Base-by-base conservation (phyloP, 2,329 filamentous ascomycete species). In the Aspergillus jensenii region DNA sequence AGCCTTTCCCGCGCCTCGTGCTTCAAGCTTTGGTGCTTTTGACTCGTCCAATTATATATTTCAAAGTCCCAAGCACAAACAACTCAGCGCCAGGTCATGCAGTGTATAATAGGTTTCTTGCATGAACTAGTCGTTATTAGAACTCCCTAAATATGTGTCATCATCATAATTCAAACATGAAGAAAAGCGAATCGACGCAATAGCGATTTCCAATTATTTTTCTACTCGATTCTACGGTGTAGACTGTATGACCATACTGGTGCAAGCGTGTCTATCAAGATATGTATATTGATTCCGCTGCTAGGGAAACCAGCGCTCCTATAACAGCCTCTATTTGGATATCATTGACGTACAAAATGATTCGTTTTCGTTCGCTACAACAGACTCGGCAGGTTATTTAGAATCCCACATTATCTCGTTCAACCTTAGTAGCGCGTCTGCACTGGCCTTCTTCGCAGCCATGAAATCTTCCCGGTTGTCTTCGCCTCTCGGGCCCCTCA, bases 391-490 rank as follows among this genome's bases (percentile, higher is more conserved):
- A 12, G 25, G 23, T 63, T 67, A 74, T 51, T 67, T 71, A 37
- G 73, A 74, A 72, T 79, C 78, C 78, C 78, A 79, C 77, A 80
- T 79, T 43, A 78, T 67, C 67, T 80, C 78, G 54, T 76, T 78
- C 65, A 80, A 64, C 50, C 70, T 70, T 58, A 79, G 63, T 58
- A 79, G 65, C 12, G 76, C 73, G 67, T 79, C 78, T 11, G 73
- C 76, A 59, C 74, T 77, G 19, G 71, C 75, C 59, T 77, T 78
- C 67, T 78, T 78, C 23, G 77, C 76, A 48, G 74, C 71, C 71
- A 80, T 74, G 33, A 75, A 76, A 45, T 78, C 78, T 63, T 80
- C 78, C 14, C 78, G 68, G 49, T 74, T 78, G 55, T 78, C 75
- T 21, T 68, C 68, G 4, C 73, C 74, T 6, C 70, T 67, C 4